phyloP scores from a whole-genome alignment of 2,329 filamentous ascomycete genomes.

The Aspergillus tubingensis region DNA sequence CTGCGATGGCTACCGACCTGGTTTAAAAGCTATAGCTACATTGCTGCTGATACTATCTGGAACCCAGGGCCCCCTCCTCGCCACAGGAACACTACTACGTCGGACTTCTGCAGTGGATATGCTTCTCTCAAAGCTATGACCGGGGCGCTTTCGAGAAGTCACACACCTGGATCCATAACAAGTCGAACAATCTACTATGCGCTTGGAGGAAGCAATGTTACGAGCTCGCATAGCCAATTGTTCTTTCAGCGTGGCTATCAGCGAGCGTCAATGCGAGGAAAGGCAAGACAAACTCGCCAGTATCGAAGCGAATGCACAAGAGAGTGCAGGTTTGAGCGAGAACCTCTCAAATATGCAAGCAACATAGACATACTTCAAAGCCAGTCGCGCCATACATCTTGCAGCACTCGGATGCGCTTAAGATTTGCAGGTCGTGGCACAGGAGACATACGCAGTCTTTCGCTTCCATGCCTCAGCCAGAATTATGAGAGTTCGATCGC shows the following conservation, averaged over 20 bases:
- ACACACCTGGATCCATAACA: background rate
- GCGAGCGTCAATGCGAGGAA: background rate
- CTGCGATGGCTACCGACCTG: slow-evolving; percentile 30
- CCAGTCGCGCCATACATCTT: background rate
- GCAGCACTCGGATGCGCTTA: background rate
- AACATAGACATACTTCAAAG: background rate
- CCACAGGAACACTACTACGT: slow-evolving; percentile 4
- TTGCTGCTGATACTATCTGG: slow-evolving; percentile 30
- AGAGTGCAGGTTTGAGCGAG: background rate
- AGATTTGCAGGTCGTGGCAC: background rate
- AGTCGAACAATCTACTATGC: background rate
- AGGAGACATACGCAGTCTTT: slow-evolving; percentile 10
- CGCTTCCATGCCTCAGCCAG: slow-evolving; percentile 20
- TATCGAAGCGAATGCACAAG: background rate
- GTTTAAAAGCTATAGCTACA: slow-evolving; percentile 29
- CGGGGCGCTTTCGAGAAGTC: slow-evolving; percentile 7
- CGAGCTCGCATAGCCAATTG: background rate
- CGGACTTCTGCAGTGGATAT: background rate
- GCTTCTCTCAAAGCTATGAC: slow-evolving; percentile 3
- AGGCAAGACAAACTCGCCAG: background rate
- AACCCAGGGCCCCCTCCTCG: slow-evolving; percentile 20
- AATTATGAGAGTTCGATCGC: background rate
- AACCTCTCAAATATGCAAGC: background rate
- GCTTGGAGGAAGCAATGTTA: background rate
- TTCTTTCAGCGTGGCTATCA: background rate